A percentile compares a stretch with the other conserved stretches of the same genome.
phyloP scores from a whole-genome alignment of 1,139 yeast species.

The Pichia sp. region DNA sequence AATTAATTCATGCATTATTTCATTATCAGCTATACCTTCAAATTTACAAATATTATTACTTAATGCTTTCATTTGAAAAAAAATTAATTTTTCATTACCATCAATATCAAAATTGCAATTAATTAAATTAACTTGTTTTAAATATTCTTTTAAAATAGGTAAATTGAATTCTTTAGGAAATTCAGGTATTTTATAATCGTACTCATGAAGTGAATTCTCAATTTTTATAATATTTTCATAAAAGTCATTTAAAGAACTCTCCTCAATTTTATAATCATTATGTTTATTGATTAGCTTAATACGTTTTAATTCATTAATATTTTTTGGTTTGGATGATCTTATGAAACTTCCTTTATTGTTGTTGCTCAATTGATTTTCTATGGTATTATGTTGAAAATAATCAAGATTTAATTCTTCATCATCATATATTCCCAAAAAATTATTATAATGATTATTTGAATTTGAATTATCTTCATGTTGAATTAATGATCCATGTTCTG shows the following conservation, averaged over 20 bases:
- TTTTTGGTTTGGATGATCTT: not conserved
- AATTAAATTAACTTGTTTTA: conserved; percentile 3
- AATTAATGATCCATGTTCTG: conserved; percentile 13
- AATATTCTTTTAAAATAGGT: conserved; percentile 1
- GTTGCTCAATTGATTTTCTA: not conserved
- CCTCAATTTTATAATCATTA: not conserved
- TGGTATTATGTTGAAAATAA: too few species aligned
- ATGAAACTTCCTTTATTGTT: not conserved
- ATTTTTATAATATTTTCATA: not conserved
- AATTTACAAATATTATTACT: conserved; percentile 5
- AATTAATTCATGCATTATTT: conserved; percentile 10
- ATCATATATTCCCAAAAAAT: not conserved
- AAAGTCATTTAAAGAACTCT: conserved; percentile 4
- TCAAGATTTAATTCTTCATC: conserved; percentile 10
- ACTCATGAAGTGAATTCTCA: conserved; percentile 1
- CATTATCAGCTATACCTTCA: conserved; percentile 9
- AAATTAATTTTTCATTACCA: conserved; percentile 1
- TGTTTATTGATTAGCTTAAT: not conserved
- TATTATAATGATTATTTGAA: not conserved
- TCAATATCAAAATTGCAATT: conserved; percentile 4
- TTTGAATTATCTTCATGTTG: conserved; percentile 4
- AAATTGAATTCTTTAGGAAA: conserved; percentile 3
- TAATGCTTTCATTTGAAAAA: conserved; percentile 1
- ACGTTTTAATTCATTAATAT: not conserved
- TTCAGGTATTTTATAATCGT: conserved; percentile 1